Evolutionary conservation across 345 rosid genomes (phyloP).

Genomic region (Linum lewisii): DNA sequence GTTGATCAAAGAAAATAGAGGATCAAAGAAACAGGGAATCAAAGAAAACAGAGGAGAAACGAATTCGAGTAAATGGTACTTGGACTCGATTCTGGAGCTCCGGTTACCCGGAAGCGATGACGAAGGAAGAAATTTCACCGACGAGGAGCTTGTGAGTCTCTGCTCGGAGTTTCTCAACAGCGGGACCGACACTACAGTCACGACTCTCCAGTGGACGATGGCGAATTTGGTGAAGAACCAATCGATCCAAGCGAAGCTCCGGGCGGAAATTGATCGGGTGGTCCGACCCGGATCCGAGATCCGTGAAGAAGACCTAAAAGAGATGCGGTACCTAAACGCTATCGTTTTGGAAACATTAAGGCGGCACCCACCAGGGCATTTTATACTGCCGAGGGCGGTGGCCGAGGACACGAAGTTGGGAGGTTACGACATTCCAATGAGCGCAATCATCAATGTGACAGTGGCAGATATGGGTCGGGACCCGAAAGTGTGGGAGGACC

Average conservation of each 20-base stretch:
- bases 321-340: slow-evolving; percentile 12
- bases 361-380: slow-evolving; percentile 14
- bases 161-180: slow-evolving; percentile 14
- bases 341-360: slow-evolving; percentile 9
- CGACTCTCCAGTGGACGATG: slow-evolving; percentile 16
- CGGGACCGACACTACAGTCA: slow-evolving; percentile 10
- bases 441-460: slow-evolving; percentile 11
- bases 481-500: slow-evolving; percentile 18
- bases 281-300: slow-evolving; percentile 8
- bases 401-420: slow-evolving; percentile 9
- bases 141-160: slow-evolving; percentile 10
- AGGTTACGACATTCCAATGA: slow-evolving; percentile 7
- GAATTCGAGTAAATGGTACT: not conserved
- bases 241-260: slow-evolving; percentile 7
- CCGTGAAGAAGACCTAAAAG: slow-evolving; percentile 5
- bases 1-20: not conserved
- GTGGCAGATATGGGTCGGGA: slow-evolving; percentile 18
- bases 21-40: not conserved
- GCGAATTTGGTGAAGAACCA: slow-evolving; percentile 14
- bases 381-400: slow-evolving; percentile 11
- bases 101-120: not conserved
- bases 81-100: slow-evolving; percentile 7
- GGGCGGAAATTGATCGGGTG: slow-evolving; percentile 4
- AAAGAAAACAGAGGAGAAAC: not conserved
- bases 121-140: not conserved